Base-by-base conservation (phyloP, 225 moss, liverwort and hornwort species). In the Rhytidiadelphus loreus region DNA sequence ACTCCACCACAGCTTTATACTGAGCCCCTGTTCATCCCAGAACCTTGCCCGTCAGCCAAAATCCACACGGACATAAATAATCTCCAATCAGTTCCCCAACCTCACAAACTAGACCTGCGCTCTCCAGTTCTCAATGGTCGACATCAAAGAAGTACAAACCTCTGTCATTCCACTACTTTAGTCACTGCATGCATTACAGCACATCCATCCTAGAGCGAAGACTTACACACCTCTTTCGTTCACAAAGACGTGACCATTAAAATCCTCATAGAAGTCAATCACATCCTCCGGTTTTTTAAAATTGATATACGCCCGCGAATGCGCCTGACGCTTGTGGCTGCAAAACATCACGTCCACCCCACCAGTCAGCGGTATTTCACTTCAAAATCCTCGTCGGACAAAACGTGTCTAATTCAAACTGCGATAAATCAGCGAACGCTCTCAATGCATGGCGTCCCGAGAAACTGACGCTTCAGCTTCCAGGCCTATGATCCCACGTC, bases 261-360 rank as follows among this genome's bases (percentile, higher is more conserved):
- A 96, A 86, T 94, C 95, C 78, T 95, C 97, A 64, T 89, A 97
- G 87, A 97, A 97, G 83, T 95, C 95, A 58, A 93, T 93, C 33
- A 97, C 97, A 90, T 97, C 97, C 91, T 96, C 97, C 60, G 96
- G 94, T 88, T 94, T 97, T 77, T 96, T 97, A 83, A 97, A 97
- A 88, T 96, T 96, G 88, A 97, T 95, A 65, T 97, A 97, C 25
- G 97, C 97, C 86, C 95, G 95, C 83, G 96, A 94, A 89, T 93
- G 63, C 77, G 93, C 91, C 91, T 94, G 97, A 85, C 92, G 94
- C 94, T 94, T 97, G 75, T 92, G 92, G 88, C 97, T 97, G 96
- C 92, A 90, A 87, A 35, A 72, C 60, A 90, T 81, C 74, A 80
- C 23, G 55, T 25, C 46, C 87, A 74, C 73, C 50, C 35, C 13